These are phyloP conservation scores for Handroanthus guayacan DNA, from an alignment of 257 asterid genomes.

Conservation along the genomic window DNA sequence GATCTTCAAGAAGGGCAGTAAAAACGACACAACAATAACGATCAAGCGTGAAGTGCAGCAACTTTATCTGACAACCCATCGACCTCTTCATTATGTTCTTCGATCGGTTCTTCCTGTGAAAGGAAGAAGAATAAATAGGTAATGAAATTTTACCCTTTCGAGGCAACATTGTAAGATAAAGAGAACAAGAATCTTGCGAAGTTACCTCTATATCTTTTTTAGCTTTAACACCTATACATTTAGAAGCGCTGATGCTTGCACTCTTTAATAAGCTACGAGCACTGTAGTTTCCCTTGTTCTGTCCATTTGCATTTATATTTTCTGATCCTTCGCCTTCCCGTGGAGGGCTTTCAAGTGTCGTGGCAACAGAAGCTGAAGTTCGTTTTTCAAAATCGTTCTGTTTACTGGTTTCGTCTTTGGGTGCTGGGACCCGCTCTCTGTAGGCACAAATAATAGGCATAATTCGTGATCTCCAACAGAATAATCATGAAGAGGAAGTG, in stretches of 20 bases:
- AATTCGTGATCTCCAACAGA: neutral
- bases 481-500: neutral
- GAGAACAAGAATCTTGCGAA: neutral
- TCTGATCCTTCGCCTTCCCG: conserved; percentile 53
- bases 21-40: conserved; percentile 5
- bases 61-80: conserved; percentile 56
- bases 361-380: conserved; percentile 73
- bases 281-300: conserved; percentile 55
- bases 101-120: conserved; percentile 51
- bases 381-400: conserved; percentile 62
- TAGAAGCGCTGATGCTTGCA: conserved; percentile 90
- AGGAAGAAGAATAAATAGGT: neutral
- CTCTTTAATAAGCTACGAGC: conserved; percentile 95
- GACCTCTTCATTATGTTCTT: conserved; percentile 53
- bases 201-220: conserved; percentile 65
- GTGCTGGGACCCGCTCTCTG: conserved; percentile 91
- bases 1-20: neutral
- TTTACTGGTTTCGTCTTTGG: conserved; percentile 63
- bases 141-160: neutral
- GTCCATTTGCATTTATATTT: conserved; percentile 43
- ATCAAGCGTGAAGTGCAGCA: conserved; percentile 56
- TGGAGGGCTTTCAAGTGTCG: conserved; percentile 69
- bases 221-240: conserved; percentile 71
- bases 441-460: neutral
- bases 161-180: neutral